These are phyloP conservation scores for Sugiyamaella neomexicana DNA, from an alignment of 1,139 yeast species.

Conservation along the genomic window DNA sequence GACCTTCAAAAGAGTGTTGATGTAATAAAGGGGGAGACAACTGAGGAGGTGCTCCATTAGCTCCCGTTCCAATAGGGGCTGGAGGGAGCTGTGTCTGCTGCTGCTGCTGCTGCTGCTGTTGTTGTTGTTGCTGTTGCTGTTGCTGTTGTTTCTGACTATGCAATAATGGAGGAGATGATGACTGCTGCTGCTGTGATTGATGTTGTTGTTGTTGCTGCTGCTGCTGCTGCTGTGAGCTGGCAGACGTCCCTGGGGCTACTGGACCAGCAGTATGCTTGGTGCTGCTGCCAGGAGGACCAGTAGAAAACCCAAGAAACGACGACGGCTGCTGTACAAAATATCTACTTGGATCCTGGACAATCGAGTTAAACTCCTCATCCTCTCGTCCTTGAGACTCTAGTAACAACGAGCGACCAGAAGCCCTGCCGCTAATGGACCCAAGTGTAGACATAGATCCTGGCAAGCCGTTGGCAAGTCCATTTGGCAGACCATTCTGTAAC, in stretches of 20 bases:
- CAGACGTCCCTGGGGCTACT: conserved; percentile 4
- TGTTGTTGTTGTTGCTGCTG: neutral
- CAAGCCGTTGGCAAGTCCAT: conserved; percentile 9
- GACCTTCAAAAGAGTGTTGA: conserved; percentile 21
- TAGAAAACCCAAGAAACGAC: conserved; percentile 45
- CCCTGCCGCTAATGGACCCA: conserved; percentile 15
- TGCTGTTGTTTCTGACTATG: neutral
- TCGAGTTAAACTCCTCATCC: conserved; percentile 37
- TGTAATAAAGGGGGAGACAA: conserved; percentile 15
- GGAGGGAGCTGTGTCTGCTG: conserved; percentile 11
- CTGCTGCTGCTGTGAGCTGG: neutral
- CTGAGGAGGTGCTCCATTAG: conserved; percentile 12
- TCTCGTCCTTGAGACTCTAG: conserved; percentile 38
- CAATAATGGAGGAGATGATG: neutral
- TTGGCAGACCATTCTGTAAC: conserved; percentile 12
- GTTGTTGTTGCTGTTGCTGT: conserved; percentile 1
- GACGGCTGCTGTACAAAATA: conserved; percentile 25
- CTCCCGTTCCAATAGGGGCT: conserved; percentile 11
- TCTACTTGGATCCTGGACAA: conserved; percentile 38
- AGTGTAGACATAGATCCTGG: conserved; percentile 1
- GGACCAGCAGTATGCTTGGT: neutral
- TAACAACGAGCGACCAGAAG: conserved; percentile 36
- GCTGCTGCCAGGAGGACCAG: conserved; percentile 18
- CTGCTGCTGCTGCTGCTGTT: conserved; percentile 6
- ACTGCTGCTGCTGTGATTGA: neutral